Evolutionary conservation across 2,329 filamentous ascomycete species (phyloP).

Genomic region (Talaromyces islandicus): DNA sequence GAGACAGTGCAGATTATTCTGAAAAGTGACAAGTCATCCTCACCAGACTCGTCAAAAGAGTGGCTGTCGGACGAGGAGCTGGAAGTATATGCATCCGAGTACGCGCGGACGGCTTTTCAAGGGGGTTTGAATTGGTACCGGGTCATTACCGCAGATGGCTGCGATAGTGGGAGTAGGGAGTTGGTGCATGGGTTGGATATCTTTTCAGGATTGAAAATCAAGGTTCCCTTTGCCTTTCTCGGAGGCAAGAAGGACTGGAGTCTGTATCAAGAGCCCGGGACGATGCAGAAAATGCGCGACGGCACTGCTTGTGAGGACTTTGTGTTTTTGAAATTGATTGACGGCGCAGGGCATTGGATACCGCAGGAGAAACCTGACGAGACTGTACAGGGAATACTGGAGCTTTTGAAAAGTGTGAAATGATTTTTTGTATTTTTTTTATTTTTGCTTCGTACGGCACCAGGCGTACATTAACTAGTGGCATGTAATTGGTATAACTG

Average conservation of each 20-base stretch:
- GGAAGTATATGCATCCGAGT: slow-evolving; percentile 56
- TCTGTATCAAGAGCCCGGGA: slow-evolving; percentile 61
- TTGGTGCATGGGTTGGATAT: slow-evolving; percentile 49
- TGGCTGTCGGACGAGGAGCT: slow-evolving; percentile 59
- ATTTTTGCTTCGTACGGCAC: not conserved
- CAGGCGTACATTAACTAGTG: not conserved
- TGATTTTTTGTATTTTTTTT: not conserved
- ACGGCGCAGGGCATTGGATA: slow-evolving; percentile 63
- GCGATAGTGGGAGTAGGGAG: slow-evolving; percentile 20
- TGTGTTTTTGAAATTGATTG: slow-evolving; percentile 47
- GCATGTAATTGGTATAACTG: not conserved
- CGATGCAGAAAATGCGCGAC: slow-evolving; percentile 49
- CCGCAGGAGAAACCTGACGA: slow-evolving; percentile 59
- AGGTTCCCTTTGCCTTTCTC: slow-evolving; percentile 58
- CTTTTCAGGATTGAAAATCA: slow-evolving; percentile 56
- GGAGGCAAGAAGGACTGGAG: slow-evolving; percentile 61
- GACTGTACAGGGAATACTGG: slow-evolving; percentile 44
- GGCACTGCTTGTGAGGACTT: slow-evolving; percentile 49
- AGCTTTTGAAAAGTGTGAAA: slow-evolving; percentile 28
- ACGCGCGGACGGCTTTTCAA: slow-evolving; percentile 57
- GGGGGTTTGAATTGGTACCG: slow-evolving; percentile 64
- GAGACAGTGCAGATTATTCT: slow-evolving; percentile 52
- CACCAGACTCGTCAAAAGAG: slow-evolving; percentile 26
- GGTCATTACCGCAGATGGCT: slow-evolving; percentile 40
- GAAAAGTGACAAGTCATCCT: slow-evolving; percentile 41